Evolutionary conservation across 2,329 filamentous ascomycete genomes (phyloP), one percentile per base, ranked within the genome.

Genomic region (Raffaelea arxii): DNA sequence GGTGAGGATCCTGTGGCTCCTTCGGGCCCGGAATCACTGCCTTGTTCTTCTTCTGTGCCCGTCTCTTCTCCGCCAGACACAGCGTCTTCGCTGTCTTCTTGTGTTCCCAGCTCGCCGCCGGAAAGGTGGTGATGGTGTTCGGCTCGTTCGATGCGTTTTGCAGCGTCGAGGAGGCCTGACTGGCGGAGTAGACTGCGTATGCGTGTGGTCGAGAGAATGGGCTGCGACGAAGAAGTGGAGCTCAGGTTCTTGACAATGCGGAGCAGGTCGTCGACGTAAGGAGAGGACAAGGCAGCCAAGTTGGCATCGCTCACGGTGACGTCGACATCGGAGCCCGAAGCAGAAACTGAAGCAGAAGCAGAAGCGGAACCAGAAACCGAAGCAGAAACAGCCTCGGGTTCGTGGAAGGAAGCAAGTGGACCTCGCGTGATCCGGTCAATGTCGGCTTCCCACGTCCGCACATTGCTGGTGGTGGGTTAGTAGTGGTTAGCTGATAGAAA

Each of bases 161-260:
- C 59, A 19, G 62, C 54, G 37, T 66, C 65, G 36, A 72, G 69
- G 45, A 86, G 67, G 11, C 71, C 71, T 2, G 84, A 83, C 57
- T 82, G 75, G 9, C 72, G 65, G 32, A 94, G 71, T 25, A 89
- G 66, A 14, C 65, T 63, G 49, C 72, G 72, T 49, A 94, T 77
- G 22, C 74, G 74, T 46, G 69, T 65, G 21, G 77, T 62, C 3
- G 78, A 66, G n/a, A 89, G 65, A 6, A 86, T 66, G 25, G 78
- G 69, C 44, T 75, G 73, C 5, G 81, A 78, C 3, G 79, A 77
- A 1, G 82, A 78, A 2, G 79, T 79, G 4, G 82, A 78, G 19
- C 86, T 90, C 14, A 94, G 66, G 3, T 78, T 70, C 62, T 83
- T 82, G 56, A 86, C 77, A 46, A 89, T 76, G 48, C 67, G 69